A percentile compares a stretch with the other conserved stretches of the same genome.
Evolutionary conservation across 148 eudicot genomes (phyloP).

Genomic region (Spergularia marina): DNA sequence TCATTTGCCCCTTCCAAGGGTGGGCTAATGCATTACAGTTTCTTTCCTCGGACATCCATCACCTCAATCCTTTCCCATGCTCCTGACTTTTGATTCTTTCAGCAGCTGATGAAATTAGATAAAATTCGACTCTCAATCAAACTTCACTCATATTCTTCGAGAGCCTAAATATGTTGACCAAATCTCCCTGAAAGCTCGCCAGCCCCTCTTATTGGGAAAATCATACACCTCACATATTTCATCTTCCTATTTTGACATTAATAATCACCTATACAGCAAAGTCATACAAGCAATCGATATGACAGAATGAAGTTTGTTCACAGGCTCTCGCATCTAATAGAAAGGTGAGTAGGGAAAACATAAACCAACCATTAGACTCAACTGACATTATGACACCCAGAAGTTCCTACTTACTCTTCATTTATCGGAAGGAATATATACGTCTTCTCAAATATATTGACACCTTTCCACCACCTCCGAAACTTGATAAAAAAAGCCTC

Average conservation of each 20-base stretch:
- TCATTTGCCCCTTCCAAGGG: too few species aligned
- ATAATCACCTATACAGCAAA: background rate
- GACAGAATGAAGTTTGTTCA: background rate
- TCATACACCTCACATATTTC: background rate
- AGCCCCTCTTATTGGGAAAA: background rate
- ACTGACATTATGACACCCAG: background rate
- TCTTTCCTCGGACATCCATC: too few species aligned
- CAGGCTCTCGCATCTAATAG: background rate
- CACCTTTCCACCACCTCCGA: conserved; percentile 98
- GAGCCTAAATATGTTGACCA: background rate
- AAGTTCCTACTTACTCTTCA: conserved; percentile 58
- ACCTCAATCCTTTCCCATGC: too few species aligned
- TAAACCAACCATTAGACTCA: background rate
- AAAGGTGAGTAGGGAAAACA: background rate
- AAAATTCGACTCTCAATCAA: background rate
- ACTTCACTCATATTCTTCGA: conserved; percentile 4
- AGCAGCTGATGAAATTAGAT: background rate
- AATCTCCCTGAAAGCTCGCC: background rate
- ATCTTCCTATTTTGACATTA: background rate
- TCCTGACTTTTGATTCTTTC: too few species aligned
- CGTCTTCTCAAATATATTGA: conserved; percentile 82
- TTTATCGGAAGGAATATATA: conserved; percentile 87
- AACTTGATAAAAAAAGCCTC: conserved; percentile 62
- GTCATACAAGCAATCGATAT: background rate
- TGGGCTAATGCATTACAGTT: too few species aligned